Base-by-base conservation (phyloP, 495 filamentous ascomycete species). In the Daldinia caldariorum region DNA sequence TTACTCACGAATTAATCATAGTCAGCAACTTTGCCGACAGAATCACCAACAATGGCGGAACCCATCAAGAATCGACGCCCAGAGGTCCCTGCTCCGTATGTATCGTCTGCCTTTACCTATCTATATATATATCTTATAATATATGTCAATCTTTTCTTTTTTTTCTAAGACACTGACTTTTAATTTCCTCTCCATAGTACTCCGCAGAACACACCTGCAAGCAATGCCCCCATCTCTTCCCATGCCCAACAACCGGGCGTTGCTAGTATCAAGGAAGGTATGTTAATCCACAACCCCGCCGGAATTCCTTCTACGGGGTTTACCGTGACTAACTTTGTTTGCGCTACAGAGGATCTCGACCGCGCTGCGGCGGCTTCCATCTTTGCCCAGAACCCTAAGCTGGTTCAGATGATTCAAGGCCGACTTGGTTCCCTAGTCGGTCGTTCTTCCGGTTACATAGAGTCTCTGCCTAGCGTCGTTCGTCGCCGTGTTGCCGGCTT, bases 201-300 rank as follows among this genome's bases (percentile, higher is more conserved):
- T 74, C 94, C 94, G 74, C 94, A 97, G 83, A 97, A 97, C 82
- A 97, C 94, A 18, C 94, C 96, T 70, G 90, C 92, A 41, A 93
- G 87, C 78, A 93, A 93, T 84, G 96, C 96, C 68, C 96, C 96
- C 49, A 99, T 99, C 80, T 96, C 93, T 16, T 98, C 96, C 59
- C 94, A 96, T 82, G 95, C 95, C 68, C 93, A 97, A 83, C 92
- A 97, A 82, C 96, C 96, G 64, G 91, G 91, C 56, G 90, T 99
- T 71, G 85, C 92, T 67, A 98, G 93, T 81, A 97, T 99, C 84
- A 92, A 94, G 82, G 96, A 99, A 89, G 95, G 95, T 97, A 80
- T 75, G 85, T 85, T 18, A 53, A 67, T 63, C 59, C 74, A 31
- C 37, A 14, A 56, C 43, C 55, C 47, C 18, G 20, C 31, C 9